Percentiles rank a stretch among this genome's conserved stretches.
Conservation (phyloP, 1,139 yeast genomes). For the Yamadazyma atlantica region DNA sequence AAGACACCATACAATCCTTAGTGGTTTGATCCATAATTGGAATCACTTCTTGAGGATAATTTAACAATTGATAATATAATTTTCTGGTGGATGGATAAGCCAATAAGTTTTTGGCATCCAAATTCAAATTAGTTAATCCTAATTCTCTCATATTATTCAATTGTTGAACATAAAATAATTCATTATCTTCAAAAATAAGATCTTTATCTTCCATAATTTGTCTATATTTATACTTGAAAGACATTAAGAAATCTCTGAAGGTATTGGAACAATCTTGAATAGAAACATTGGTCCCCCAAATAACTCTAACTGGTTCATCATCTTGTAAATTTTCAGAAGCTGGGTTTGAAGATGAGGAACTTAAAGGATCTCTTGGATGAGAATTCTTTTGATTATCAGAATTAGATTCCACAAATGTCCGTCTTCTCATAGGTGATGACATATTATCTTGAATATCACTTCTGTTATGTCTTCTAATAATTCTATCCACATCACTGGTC, state of each 20-base stretch:
- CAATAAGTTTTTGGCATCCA: conserved; percentile 78
- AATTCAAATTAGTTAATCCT: conserved; percentile 78
- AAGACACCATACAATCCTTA: conserved; percentile 83
- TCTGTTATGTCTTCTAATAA: conserved; percentile 41
- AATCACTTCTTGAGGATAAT: conserved; percentile 94
- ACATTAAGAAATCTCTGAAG: conserved; percentile 80
- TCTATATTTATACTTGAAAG: conserved; percentile 79
- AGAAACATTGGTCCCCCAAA: conserved; percentile 98
- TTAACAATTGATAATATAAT: conserved; percentile 78
- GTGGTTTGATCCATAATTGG: conserved; percentile 97
- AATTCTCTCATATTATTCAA: conserved; percentile 72
- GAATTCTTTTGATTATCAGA: conserved; percentile 10
- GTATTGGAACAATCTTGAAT: conserved; percentile 80
- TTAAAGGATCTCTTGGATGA: conserved; percentile 11
- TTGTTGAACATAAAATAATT: conserved; percentile 69
- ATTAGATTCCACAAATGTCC: conserved; percentile 28
- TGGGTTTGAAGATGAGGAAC: conserved; percentile 29
- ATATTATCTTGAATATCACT: conserved; percentile 43
- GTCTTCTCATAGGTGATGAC: conserved; percentile 42
- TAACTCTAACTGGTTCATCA: conserved; percentile 80
- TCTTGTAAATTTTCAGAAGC: conserved; percentile 27
- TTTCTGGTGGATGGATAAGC: conserved; percentile 77
- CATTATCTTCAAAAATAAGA: conserved; percentile 61
- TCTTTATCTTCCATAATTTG: conserved; percentile 42
- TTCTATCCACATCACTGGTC: conserved; percentile 45